Percentiles rank a stretch among this genome's conserved stretches.
phyloP scores from a whole-genome alignment of 495 filamentous ascomycete species.

The Penicillium tannophilum region DNA sequence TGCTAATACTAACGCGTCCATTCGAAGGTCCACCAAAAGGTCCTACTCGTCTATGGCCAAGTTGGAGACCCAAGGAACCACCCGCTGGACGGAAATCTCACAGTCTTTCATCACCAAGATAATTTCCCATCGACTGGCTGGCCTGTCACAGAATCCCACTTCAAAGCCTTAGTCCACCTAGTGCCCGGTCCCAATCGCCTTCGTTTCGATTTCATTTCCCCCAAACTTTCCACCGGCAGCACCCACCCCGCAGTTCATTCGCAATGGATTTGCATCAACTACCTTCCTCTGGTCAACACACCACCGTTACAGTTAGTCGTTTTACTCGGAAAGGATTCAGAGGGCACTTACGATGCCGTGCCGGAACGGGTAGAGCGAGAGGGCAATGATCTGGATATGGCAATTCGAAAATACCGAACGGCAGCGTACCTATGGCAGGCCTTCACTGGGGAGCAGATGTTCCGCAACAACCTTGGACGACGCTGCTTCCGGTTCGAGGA shows the following conservation, averaged over 20 bases:
- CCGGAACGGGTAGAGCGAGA: conserved; percentile 74
- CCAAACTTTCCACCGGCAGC: conserved; percentile 72
- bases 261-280: conserved; percentile 77
- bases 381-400: conserved; percentile 76
- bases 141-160: conserved; percentile 84
- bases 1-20: conserved; percentile 2
- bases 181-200: conserved; percentile 82
- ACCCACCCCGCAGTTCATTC: conserved; percentile 71
- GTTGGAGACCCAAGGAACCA: conserved; percentile 72
- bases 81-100: conserved; percentile 76
- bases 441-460: conserved; percentile 94
- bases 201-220: conserved; percentile 81
- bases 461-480: conserved; percentile 78
- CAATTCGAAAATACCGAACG: conserved; percentile 85
- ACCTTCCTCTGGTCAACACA: conserved; percentile 71
- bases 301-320: conserved; percentile 87
- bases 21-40: conserved; percentile 81
- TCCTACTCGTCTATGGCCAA: conserved; percentile 76
- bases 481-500: conserved; percentile 89
- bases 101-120: conserved; percentile 80
- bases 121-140: conserved; percentile 76
- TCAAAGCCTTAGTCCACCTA: conserved; percentile 88
- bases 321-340: conserved; percentile 82
- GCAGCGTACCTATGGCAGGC: conserved; percentile 94
- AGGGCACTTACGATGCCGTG: conserved; percentile 79